Evolutionary conservation across 805 yeast species (phyloP).

Genomic region (Saccharomycopsis sp.): DNA sequence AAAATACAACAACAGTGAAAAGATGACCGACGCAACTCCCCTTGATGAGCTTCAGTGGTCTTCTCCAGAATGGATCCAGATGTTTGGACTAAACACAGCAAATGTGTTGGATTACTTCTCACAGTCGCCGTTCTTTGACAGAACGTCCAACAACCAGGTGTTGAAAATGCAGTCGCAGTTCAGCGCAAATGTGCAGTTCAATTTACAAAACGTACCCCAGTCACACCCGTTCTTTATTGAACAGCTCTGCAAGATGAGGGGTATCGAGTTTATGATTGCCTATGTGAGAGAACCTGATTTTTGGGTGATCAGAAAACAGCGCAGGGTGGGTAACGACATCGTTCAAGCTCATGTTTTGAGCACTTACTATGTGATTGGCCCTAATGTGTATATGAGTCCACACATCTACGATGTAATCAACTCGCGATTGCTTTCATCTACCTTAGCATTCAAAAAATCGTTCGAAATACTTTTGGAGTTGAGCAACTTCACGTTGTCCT

Average conservation of each 20-base stretch:
- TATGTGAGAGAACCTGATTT: conserved; percentile 81
- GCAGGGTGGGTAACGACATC: conserved; percentile 31
- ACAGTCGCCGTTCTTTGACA: conserved; percentile 90
- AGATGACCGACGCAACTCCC: conserved; percentile 26
- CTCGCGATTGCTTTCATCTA: conserved; percentile 56
- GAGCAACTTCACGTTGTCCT: conserved; percentile 7
- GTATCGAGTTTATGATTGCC: conserved; percentile 75
- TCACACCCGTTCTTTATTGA: conserved; percentile 37
- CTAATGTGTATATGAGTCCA: conserved; percentile 90
- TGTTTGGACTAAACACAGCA: conserved; percentile 76
- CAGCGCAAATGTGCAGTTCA: conserved; percentile 36
- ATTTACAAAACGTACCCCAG: conserved; percentile 29
- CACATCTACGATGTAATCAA: conserved; percentile 62
- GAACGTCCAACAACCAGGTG: conserved; percentile 90
- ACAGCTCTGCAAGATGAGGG: conserved; percentile 71
- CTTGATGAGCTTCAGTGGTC: conserved; percentile 95
- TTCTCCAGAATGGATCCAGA: conserved; percentile 95
- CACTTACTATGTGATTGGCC: conserved; percentile 85
- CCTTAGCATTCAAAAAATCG: conserved; percentile 23
- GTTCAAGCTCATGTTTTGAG: conserved; percentile 35
- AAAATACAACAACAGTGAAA: not conserved
- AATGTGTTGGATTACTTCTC: conserved; percentile 91
- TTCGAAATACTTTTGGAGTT: conserved; percentile 11
- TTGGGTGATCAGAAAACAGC: conserved; percentile 85
- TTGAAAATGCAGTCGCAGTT: conserved; percentile 93